Evolutionary conservation across 352 stramenopile species (phyloP).

Genomic region (Globisporangium lucens): DNA sequence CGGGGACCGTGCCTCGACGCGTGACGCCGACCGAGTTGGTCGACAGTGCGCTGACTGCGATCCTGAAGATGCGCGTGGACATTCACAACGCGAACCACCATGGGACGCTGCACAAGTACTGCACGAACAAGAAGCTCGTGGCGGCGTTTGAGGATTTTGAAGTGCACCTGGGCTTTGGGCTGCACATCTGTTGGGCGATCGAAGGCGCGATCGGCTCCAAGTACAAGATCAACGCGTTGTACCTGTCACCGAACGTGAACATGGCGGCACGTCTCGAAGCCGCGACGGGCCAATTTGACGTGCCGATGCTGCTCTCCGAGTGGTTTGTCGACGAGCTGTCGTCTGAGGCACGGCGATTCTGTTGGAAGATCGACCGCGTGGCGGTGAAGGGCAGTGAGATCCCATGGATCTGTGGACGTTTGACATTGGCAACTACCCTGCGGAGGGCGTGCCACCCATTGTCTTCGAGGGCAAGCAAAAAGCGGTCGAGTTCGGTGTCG

Average conservation of each 20-base stretch:
- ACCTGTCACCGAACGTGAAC: conserved; percentile 97
- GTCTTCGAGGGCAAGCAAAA: conserved; percentile 75
- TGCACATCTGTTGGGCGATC: conserved; percentile 98
- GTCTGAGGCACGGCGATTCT: conserved; percentile 72
- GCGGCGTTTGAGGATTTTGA: conserved; percentile 89
- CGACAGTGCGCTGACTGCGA: conserved; percentile 94
- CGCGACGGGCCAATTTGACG: conserved; percentile 94
- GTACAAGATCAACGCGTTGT: conserved; percentile 99
- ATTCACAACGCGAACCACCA: conserved; percentile 92
- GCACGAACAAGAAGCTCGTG: conserved; percentile 75
- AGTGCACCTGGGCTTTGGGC: conserved; percentile 94
- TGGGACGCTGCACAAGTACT: conserved; percentile 79
- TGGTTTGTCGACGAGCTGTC: conserved; percentile 95
- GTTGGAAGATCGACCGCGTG: conserved; percentile 94
- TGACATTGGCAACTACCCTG: conserved; percentile 85
- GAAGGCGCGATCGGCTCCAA: conserved; percentile 97
- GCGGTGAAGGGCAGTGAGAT: conserved; percentile 96
- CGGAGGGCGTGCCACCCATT: conserved; percentile 47
- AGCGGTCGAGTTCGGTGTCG: conserved; percentile 72
- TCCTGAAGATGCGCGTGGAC: conserved; percentile 96
- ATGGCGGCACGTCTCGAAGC: conserved; percentile 96
- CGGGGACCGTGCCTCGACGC: conserved; percentile 34
- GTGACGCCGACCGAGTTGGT: conserved; percentile 81
- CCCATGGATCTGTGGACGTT: conserved; percentile 93
- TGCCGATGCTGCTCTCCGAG: conserved; percentile 93